phyloP scores from a whole-genome alignment of 352 stramenopile species.

The Elongisporangium undulatum region DNA sequence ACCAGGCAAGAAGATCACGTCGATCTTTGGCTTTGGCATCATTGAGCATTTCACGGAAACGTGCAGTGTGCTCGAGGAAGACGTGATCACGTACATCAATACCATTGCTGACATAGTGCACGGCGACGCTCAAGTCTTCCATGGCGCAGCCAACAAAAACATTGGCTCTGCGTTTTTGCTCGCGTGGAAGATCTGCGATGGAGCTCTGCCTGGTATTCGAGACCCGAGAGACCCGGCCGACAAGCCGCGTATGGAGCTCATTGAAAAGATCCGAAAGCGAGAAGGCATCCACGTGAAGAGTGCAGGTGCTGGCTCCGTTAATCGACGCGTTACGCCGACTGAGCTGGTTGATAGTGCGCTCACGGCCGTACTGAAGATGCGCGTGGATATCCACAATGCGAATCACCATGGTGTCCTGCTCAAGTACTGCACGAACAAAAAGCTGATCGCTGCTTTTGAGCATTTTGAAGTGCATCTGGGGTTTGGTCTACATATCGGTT shows the following conservation, averaged over 20 bases:
- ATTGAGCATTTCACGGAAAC: constrained; percentile 96
- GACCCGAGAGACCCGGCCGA: constrained; percentile 71
- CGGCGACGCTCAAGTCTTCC: constrained; percentile 90
- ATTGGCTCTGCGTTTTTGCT: constrained; percentile 93
- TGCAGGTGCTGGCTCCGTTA: constrained; percentile 27
- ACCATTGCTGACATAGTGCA: constrained; percentile 96
- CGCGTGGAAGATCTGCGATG: constrained; percentile 95
- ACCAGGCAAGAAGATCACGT: constrained; percentile 95
- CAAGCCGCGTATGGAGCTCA: constrained; percentile 63
- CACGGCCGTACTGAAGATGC: constrained; percentile 95
- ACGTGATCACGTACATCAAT: constrained; percentile 98
- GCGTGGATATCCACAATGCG: constrained; percentile 93
- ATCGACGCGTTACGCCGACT: constrained; percentile 49
- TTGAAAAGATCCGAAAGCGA: constrained; percentile 53
- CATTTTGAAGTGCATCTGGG: constrained; percentile 93
- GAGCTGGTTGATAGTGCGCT: constrained; percentile 94
- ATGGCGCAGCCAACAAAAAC: constrained; percentile 96
- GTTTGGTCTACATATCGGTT: constrained; percentile 97
- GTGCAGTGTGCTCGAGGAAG: constrained; percentile 89
- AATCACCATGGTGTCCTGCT: constrained; percentile 81
- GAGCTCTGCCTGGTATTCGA: constrained; percentile 75
- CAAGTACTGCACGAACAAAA: constrained; percentile 82
- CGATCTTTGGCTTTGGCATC: constrained; percentile 95
- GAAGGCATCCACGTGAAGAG: constrained; percentile 73
- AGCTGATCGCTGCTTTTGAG: constrained; percentile 79